Percentiles rank a stretch among this genome's conserved stretches.
Evolutionary conservation across 2,329 filamentous ascomycete genomes (phyloP).

Genomic region (Davidsoniella virescens): DNA sequence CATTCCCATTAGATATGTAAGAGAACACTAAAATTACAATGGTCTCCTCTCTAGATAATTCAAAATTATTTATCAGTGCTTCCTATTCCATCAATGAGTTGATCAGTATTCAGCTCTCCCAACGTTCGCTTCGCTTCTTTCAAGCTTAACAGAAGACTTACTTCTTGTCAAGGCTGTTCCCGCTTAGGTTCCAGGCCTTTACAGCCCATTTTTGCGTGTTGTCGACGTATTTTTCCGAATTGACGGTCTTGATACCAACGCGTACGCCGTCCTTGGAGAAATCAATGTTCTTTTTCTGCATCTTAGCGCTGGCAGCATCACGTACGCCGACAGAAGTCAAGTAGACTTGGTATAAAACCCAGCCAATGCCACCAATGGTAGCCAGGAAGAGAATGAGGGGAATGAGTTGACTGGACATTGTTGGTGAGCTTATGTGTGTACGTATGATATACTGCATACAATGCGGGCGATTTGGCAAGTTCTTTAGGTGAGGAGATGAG

Average conservation of each 20-base stretch:
- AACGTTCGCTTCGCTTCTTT: too few relatives aligned
- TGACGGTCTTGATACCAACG: constrained; percentile 53
- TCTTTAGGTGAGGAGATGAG: not conserved
- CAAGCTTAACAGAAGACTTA: constrained; percentile 1
- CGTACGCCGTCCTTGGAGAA: constrained; percentile 61
- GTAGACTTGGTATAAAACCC: constrained; percentile 59
- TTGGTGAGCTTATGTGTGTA: not conserved
- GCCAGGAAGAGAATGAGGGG: constrained; percentile 50
- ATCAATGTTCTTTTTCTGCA: constrained; percentile 59
- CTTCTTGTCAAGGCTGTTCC: constrained; percentile 19
- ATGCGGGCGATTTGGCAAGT: not conserved
- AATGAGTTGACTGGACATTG: constrained; percentile 37
- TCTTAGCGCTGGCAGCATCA: constrained; percentile 47
- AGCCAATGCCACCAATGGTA: constrained; percentile 40
- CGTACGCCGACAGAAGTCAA: constrained; percentile 49
- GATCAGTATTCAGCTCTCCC: too few relatives aligned
- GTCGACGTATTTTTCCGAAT: constrained; percentile 56
- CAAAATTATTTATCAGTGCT: too few relatives aligned
- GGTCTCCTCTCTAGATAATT: too few relatives aligned
- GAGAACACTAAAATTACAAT: too few relatives aligned
- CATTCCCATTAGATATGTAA: too few relatives aligned
- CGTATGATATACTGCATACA: not conserved
- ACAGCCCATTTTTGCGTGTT: constrained; percentile 53
- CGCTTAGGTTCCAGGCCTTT: constrained; percentile 47
- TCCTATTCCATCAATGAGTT: too few relatives aligned